Evolutionary conservation across 2,329 filamentous ascomycete species (phyloP).

Genomic region (Hortaea sp.): DNA sequence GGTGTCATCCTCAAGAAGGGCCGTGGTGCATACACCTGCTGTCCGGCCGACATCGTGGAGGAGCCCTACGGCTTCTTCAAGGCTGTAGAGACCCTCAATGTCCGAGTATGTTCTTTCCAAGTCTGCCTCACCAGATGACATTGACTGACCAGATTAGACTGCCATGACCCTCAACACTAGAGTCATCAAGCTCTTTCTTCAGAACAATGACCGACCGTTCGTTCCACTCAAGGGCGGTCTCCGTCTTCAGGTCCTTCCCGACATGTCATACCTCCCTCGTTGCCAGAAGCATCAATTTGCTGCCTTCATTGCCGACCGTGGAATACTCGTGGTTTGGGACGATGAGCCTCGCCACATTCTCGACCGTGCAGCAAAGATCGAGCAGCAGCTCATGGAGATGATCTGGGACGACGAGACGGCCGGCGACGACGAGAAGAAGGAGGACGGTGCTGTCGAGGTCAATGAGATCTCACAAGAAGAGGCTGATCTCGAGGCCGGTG

Average conservation of each 20-base stretch:
- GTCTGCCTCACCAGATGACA: background rate
- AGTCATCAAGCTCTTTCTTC: slow-evolving; percentile 52
- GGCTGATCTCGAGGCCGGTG: slow-evolving; percentile 28
- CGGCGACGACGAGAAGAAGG: slow-evolving; percentile 33
- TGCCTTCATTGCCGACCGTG: slow-evolving; percentile 52
- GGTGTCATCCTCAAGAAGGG: slow-evolving; percentile 47
- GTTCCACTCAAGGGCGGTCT: slow-evolving; percentile 50
- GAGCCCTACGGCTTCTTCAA: slow-evolving; percentile 41
- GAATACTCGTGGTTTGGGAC: slow-evolving; percentile 54
- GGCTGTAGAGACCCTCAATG: slow-evolving; percentile 41
- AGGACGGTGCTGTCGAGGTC: slow-evolving; percentile 25
- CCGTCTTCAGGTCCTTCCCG: slow-evolving; percentile 52
- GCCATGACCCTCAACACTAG: slow-evolving; percentile 59
- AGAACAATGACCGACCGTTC: slow-evolving; percentile 40
- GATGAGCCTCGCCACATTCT: slow-evolving; percentile 50
- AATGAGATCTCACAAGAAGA: slow-evolving; percentile 19
- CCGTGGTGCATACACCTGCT: slow-evolving; percentile 42
- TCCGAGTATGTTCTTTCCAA: slow-evolving; percentile 36
- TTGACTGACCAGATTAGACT: slow-evolving; percentile 33
- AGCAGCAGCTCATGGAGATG: slow-evolving; percentile 46
- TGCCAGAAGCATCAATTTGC: slow-evolving; percentile 57
- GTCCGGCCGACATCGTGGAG: slow-evolving; percentile 37
- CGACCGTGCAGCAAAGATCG: slow-evolving; percentile 41
- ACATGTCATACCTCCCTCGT: slow-evolving; percentile 45
- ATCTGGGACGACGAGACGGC: slow-evolving; percentile 43